Conservation (phyloP, 257 asterid species). For the Solanum chmielewskii region DNA sequence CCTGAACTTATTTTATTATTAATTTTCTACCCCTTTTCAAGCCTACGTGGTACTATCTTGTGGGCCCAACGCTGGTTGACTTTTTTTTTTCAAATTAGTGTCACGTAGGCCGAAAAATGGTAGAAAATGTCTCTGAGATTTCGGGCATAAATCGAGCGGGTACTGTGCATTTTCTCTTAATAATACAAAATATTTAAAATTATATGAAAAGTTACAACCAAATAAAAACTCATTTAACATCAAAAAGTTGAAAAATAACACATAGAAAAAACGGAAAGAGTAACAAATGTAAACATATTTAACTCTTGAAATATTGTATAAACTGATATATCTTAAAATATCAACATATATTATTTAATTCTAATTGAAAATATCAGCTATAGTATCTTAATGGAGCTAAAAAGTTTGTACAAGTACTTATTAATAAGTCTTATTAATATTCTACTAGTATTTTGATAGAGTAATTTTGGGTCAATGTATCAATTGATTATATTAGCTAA, state of each 20-base stretch:
- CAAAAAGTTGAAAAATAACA: background rate
- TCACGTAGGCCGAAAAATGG: too few species aligned
- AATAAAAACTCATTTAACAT: background rate
- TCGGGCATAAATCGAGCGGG: accelerated
- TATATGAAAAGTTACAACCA: background rate
- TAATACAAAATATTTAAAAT: background rate
- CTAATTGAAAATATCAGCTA: background rate
- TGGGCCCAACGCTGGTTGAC: too few species aligned
- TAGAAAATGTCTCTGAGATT: too few species aligned
- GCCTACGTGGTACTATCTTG: too few species aligned
- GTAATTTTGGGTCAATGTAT: background rate
- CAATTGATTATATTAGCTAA: background rate
- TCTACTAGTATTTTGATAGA: background rate
- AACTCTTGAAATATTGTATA: too few species aligned
- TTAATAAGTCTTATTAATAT: background rate
- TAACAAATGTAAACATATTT: background rate
- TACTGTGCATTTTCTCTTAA: background rate
- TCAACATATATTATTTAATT: background rate
- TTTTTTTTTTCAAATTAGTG: too few species aligned
- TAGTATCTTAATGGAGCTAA: background rate
- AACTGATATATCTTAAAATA: too few species aligned
- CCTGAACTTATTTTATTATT: too few species aligned
- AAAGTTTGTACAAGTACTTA: background rate
- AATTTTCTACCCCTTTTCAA: too few species aligned
- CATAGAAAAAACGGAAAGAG: background rate